Base-by-base conservation (phyloP, 2,329 filamentous ascomycete genomes). In the Fusarium sp. region DNA sequence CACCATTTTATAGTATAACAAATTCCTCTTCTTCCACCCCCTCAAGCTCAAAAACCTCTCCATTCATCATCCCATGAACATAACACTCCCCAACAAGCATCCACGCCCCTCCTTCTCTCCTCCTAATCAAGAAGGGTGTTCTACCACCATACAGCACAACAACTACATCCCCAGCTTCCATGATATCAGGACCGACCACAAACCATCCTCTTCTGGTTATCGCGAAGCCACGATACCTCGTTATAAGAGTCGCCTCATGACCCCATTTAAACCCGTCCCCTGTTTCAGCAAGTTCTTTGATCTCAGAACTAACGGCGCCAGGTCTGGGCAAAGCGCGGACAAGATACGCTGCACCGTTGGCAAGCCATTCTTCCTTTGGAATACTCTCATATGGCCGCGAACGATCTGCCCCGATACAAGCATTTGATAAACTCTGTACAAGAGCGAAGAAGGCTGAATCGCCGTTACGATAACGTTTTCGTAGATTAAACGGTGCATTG, bases 61-160 rank as follows among this genome's bases (percentile, higher is more conserved):
- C 78, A 32, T 77, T 68, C 80, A 81, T 81, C 51, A 81, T 57
- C 3, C 80, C 79, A 58, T 80, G 78, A 5, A 79, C 76, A 60
- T 81, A 81, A 38, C 79, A 81, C 62, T 81, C 79, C 2, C 79
- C 78, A 15, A 81, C 58, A 22, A 81, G 55, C 16, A 56, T 61
- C 76, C 78, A 80, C 5, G 62, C 64, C 1, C 47, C 66, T 0
- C 52, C 61, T 1, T 52, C 52, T 27, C 47, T 49, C 48, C 38
- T 67, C 12, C 79, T 71, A 7, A 81, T 58, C 29, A 79, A 51
- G 25, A 78, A 80, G 9, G 79, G 79, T 3, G 76, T 76, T 46
- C 61, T 76, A 0, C 79, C 79, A 5, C 80, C 80, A 24, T 78
- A 73, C 15, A 81, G 46, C 32, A 81, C 69, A 16, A 71, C 78